phyloP scores from a whole-genome alignment of 2,329 filamentous ascomycete genomes.

The Fusarium solani-melongenae region DNA sequence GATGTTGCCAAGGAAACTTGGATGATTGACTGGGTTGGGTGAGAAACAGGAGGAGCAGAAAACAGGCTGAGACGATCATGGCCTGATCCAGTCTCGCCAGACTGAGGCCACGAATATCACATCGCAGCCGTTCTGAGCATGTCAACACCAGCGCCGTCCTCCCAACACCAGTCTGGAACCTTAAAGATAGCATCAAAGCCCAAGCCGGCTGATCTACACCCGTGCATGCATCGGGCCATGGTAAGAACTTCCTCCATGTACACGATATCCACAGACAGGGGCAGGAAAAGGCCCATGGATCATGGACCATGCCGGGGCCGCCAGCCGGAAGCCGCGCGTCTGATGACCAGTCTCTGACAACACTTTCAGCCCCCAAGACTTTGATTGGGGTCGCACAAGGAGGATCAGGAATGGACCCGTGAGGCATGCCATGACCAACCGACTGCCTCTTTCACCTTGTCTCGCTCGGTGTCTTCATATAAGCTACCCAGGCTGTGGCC shows the following conservation, averaged over 20 bases:
- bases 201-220: constrained; percentile 13
- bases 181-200: not conserved
- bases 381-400: not conserved
- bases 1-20: constrained; percentile 6
- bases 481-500: not conserved
- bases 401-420: not conserved
- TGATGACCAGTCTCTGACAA: constrained; percentile 3
- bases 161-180: not conserved
- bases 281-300: not conserved
- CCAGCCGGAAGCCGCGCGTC: constrained; percentile 2
- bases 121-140: not conserved
- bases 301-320: not conserved
- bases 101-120: not conserved
- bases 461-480: not conserved
- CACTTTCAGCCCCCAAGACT: not conserved
- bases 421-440: not conserved
- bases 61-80: not conserved
- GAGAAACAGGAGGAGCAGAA: not conserved
- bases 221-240: constrained; percentile 10
- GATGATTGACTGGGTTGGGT: not conserved
- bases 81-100: not conserved
- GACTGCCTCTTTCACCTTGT: not conserved
- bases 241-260: not conserved
- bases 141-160: not conserved
- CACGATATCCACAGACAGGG: not conserved